Conservation (phyloP, 768 basidiomycete species). For the Kwoniella sp. region DNA sequence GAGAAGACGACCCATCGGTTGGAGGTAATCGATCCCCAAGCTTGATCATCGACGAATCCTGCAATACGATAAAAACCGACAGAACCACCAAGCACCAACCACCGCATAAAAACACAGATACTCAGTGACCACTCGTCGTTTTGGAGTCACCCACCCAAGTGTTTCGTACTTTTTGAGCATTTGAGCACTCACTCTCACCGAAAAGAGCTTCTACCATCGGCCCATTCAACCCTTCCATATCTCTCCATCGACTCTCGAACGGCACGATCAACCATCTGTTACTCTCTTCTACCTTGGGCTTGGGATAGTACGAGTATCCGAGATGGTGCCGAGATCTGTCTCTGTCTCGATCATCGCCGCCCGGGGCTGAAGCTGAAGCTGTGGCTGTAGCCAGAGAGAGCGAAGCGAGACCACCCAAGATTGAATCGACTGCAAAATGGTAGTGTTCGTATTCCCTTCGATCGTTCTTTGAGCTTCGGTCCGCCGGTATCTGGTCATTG, state of each 20-base stretch:
- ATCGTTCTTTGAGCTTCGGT: neutral
- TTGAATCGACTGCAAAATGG: conserved; percentile 16
- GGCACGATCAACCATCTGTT: conserved; percentile 11
- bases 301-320: no score
- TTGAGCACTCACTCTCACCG: conserved; percentile 24
- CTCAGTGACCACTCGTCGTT: no score
- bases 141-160: no score
- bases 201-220: conserved; percentile 21
- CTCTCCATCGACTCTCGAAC: conserved; percentile 18
- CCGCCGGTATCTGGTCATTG: neutral
- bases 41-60: neutral
- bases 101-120: no score
- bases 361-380: neutral
- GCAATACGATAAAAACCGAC: no score
- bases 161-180: no score
- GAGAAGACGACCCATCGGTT: neutral
- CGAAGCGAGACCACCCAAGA: conserved; percentile 15
- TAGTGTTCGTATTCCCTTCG: conserved; percentile 13
- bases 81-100: no score
- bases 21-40: neutral
- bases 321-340: no score
- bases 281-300: neutral
- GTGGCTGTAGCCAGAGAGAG: neutral
- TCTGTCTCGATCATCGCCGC: no score
- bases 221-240: conserved; percentile 28